Percentiles rank a stretch among this genome's conserved stretches.
Evolutionary conservation across 768 basidiomycete species (phyloP).

Genomic region (Russula foetens): DNA sequence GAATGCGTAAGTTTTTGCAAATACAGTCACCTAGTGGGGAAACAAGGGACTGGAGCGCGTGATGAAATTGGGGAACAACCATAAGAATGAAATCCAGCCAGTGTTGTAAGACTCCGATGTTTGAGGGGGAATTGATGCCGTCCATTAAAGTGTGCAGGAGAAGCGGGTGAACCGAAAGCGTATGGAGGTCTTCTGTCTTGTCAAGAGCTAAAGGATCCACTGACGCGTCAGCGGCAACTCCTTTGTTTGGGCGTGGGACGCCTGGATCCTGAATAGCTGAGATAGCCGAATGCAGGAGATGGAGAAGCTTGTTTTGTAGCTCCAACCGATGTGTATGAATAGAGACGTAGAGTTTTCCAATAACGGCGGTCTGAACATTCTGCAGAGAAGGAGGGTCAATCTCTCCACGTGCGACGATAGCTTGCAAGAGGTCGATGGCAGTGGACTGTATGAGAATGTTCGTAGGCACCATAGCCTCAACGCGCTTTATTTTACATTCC

Average conservation of each 20-base stretch:
- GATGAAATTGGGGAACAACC: slow-evolving; percentile 81
- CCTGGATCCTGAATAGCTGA: slow-evolving; percentile 43
- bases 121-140: slow-evolving; percentile 59
- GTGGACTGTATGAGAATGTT: slow-evolving; percentile 66
- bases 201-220: slow-evolving; percentile 20
- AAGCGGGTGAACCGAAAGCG: slow-evolving; percentile 58
- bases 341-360: slow-evolving; percentile 67
- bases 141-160: slow-evolving; percentile 74
- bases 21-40: slow-evolving; percentile 73
- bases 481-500: slow-evolving; percentile 50
- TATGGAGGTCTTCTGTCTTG: slow-evolving; percentile 28
- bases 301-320: slow-evolving; percentile 88
- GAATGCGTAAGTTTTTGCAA: slow-evolving; percentile 55
- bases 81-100: slow-evolving; percentile 96
- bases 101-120: slow-evolving; percentile 80
- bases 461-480: slow-evolving; percentile 46
- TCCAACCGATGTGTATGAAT: slow-evolving; percentile 67
- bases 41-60: slow-evolving; percentile 55
- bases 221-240: not conserved
- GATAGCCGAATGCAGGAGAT: slow-evolving; percentile 81
- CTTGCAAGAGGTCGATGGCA: slow-evolving; percentile 75
- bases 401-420: slow-evolving; percentile 76
- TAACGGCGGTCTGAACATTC: slow-evolving; percentile 58
- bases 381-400: slow-evolving; percentile 52
- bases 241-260: not conserved